These are phyloP conservation scores for Orbilia javanica DNA, from an alignment of 2,329 filamentous ascomycete species.

Conservation along the genomic window DNA sequence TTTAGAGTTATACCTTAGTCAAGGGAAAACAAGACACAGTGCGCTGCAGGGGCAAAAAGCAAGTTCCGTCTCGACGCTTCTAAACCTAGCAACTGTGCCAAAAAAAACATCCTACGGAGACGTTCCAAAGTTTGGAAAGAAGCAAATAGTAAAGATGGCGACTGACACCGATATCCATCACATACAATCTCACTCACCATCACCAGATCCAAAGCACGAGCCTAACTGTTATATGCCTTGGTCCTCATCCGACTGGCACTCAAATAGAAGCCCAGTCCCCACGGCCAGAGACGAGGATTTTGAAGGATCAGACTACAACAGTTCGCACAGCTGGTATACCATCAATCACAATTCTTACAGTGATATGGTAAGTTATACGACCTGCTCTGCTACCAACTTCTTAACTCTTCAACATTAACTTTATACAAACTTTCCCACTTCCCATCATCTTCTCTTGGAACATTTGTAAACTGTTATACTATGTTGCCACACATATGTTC, in stretches of 20 bases:
- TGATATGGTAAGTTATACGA: conserved; percentile 57
- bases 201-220: conserved; percentile 35
- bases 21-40: conserved; percentile 17
- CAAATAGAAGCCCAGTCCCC: conserved; percentile 57
- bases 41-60: conserved; percentile 46
- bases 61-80: conserved; percentile 34
- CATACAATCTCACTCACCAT: conserved; percentile 36
- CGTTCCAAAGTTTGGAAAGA: conserved; percentile 20
- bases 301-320: conserved; percentile 52
- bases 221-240: conserved; percentile 50
- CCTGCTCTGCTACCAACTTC: conserved; percentile 26
- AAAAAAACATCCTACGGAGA: conserved; percentile 26
- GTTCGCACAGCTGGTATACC: conserved; percentile 44
- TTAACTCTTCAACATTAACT: conserved; percentile 33
- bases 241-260: conserved; percentile 47
- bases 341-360: conserved; percentile 44
- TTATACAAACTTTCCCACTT: not conserved
- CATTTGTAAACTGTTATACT: conserved; percentile 24
- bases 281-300: conserved; percentile 37
- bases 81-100: conserved; percentile 41
- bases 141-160: conserved; percentile 48
- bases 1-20: conserved; percentile 34
- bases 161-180: conserved; percentile 29
- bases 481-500: conserved; percentile 3
- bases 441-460: not conserved